phyloP scores from a whole-genome alignment of 108 stramenopile species.

The Stephanodiscus triporus region DNA sequence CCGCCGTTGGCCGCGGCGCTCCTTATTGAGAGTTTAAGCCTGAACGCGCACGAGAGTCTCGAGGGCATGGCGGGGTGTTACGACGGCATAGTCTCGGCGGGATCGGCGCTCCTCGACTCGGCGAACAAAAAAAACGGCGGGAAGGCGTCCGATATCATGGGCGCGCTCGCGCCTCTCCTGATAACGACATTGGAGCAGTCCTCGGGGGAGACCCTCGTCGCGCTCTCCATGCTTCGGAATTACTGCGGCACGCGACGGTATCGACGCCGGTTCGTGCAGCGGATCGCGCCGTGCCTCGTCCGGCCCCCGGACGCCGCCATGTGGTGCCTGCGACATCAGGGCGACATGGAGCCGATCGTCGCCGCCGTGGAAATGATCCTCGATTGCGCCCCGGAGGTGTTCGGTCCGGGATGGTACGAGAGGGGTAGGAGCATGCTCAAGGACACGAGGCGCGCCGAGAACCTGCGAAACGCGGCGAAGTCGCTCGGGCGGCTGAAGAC shows the following conservation, averaged over 20 bases:
- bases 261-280: constrained; percentile 87
- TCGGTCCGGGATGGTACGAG: constrained; percentile 84
- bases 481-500: constrained; percentile 61
- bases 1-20: constrained; percentile 66
- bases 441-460: constrained; percentile 73
- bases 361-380: constrained; percentile 84
- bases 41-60: constrained; percentile 73
- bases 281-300: constrained; percentile 79
- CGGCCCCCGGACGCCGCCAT: constrained; percentile 75
- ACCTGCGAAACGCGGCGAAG: constrained; percentile 63
- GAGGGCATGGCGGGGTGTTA: constrained; percentile 91
- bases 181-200: constrained; percentile 82
- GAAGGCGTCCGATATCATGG: constrained; percentile 62
- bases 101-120: constrained; percentile 74
- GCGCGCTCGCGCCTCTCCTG: constrained; percentile 75
- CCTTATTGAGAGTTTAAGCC: constrained; percentile 67
- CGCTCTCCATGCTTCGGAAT: constrained; percentile 61
- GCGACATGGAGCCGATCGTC: constrained; percentile 87
- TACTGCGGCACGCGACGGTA: constrained; percentile 82
- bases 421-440: constrained; percentile 67
- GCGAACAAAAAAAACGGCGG: constrained; percentile 22
- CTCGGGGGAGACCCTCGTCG: constrained; percentile 74
- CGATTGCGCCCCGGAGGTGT: constrained; percentile 72
- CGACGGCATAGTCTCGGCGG: constrained; percentile 85
- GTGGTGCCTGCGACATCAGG: constrained; percentile 89